phyloP scores from a whole-genome alignment of 805 yeast species.

The Ogataea methanolica region DNA sequence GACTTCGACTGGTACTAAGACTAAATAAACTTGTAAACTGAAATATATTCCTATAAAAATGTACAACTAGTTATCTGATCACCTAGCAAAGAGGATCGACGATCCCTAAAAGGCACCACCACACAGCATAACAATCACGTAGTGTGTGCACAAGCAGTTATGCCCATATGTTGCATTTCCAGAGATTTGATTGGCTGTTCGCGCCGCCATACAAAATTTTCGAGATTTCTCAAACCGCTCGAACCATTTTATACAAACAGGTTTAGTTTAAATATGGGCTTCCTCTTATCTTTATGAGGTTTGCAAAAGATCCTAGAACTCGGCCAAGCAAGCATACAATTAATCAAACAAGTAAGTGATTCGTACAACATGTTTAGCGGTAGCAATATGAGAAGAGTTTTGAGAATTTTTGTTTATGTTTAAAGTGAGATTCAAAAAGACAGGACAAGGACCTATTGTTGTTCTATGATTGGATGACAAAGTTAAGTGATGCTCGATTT shows the following conservation, averaged over 20 bases:
- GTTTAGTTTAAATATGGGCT: too few species aligned
- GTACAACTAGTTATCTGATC: too few species aligned
- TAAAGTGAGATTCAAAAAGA: too few species aligned
- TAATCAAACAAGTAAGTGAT: background rate
- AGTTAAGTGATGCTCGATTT: too few species aligned
- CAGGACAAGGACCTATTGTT: too few species aligned
- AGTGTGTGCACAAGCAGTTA: background rate
- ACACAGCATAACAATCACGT: background rate
- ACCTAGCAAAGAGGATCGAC: too few species aligned
- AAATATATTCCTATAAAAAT: background rate
- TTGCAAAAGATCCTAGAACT: background rate
- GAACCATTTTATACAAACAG: too few species aligned
- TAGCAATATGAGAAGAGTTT: too few species aligned
- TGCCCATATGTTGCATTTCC: background rate
- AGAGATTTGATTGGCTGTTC: background rate
- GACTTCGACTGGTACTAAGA: constrained; percentile 1
- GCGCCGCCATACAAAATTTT: background rate
- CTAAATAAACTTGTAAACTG: background rate
- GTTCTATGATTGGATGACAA: too few species aligned
- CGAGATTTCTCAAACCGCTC: background rate
- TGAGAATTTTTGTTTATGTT: too few species aligned
- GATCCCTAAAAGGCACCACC: too few species aligned
- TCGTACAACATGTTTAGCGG: background rate
- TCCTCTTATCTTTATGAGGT: too few species aligned
- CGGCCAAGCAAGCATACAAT: background rate